Percentiles rank a stretch among this genome's conserved stretches.
These are phyloP conservation scores for Dipteronia sinensis DNA, from an alignment of 345 rosid genomes.

Conservation along the genomic window DNA sequence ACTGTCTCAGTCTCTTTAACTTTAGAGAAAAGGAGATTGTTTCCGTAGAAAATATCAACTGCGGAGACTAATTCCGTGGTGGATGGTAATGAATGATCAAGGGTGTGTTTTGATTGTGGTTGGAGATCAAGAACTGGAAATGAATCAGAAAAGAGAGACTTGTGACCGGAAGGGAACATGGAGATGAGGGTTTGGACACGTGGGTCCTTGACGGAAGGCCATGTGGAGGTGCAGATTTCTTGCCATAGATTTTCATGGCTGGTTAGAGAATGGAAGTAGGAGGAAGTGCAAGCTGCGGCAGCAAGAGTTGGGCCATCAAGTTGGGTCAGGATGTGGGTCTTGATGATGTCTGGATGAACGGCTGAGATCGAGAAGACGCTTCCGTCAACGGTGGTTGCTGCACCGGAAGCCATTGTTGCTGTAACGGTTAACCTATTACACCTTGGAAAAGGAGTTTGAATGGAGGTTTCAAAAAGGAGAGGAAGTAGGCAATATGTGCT, in stretches of 20 bases:
- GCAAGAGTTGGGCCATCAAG: conserved; percentile 73
- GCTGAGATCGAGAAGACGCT: conserved; percentile 31
- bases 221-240: conserved; percentile 43
- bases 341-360: conserved; percentile 57
- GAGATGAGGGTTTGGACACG: conserved; percentile 41
- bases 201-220: conserved; percentile 64
- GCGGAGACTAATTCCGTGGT: conserved; percentile 56
- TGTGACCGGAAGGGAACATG: conserved; percentile 51
- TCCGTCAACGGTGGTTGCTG: neutral
- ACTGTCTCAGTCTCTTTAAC: conserved; percentile 46
- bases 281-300: conserved; percentile 51
- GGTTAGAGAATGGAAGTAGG: conserved; percentile 45
- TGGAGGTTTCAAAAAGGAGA: neutral
- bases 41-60: conserved; percentile 63
- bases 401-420: conserved; percentile 6
- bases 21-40: conserved; percentile 43
- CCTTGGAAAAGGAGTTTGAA: neutral
- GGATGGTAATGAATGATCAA: conserved; percentile 10
- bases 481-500: neutral
- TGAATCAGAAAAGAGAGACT: conserved; percentile 66
- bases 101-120: conserved; percentile 3
- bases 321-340: conserved; percentile 54
- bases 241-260: conserved; percentile 56
- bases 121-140: conserved; percentile 39
- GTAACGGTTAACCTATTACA: neutral